Evolutionary conservation across 2,329 filamentous ascomycete species (phyloP), one percentile per base, ranked within the genome.

Genomic region (Verticillium albo-atrum): DNA sequence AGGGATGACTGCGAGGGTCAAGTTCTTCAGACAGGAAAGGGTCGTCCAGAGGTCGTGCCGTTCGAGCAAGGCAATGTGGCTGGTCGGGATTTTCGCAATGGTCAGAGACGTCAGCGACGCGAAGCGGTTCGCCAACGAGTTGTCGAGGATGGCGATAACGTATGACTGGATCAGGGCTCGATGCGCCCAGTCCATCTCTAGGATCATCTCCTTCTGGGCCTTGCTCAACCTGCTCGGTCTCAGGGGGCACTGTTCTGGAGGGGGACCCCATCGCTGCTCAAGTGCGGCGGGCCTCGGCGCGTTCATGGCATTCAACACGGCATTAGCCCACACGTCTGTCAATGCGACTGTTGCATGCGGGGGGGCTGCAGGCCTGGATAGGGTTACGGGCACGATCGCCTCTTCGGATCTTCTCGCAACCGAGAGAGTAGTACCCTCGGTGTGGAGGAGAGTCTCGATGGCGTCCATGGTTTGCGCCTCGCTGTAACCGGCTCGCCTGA

Each of bases 181-280:
- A 63, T 90, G 87, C 6, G 87, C 87, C 85, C 87, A 89, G 57
- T 86, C 82, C 3, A 86, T 83, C 68, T 90, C 87, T 37, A 88
- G 73, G 2, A 91, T 72, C 83, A 89, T 87, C 70, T 89, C 86
- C 57, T 81, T 84, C 68, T 91, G 89, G n/a, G 83, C 77, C 60
- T 77, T 78, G 1, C 82, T 83, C n/a, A 90, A 78, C 32, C 76
- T 74, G 2, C 76, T 74, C 3, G 86, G 86, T 47, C 81, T 78
- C n/a, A 87, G 68, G 4, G 72, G 65, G 35, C 64, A 58, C 15
- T 35, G 14, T 32, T 6, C n/a, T 12, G 27, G 27, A 12, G 20
- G 42, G 20, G 23, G 23, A 12, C 42, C 42, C 42, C 42, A 47
- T 10, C 42, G 42, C n/a, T 47, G 42, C 20, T 47, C n/a, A 4